Conservation (phyloP, 306 rosid genomes). For the Gynostemma pentaphyllum region DNA sequence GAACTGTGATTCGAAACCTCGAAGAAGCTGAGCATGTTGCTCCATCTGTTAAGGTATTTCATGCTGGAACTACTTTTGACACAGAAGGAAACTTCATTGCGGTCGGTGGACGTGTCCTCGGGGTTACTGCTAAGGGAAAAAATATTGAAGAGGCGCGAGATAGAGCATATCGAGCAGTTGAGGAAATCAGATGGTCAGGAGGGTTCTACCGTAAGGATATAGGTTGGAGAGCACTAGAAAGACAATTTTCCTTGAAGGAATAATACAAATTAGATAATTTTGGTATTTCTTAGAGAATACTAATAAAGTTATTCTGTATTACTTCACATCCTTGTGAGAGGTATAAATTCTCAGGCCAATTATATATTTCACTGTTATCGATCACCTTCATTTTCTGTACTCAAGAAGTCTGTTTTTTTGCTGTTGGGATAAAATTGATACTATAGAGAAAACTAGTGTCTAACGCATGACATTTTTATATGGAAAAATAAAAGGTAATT, state of each 20-base stretch:
- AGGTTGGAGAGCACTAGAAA: conserved; percentile 91
- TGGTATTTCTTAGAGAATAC: background rate
- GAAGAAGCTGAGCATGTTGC: conserved; percentile 69
- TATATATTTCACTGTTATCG: background rate
- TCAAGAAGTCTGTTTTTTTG: too few species aligned
- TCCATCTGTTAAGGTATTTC: conserved; percentile 70
- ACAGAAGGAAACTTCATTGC: conserved; percentile 57
- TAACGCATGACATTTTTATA: too few species aligned
- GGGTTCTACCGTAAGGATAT: conserved; percentile 87
- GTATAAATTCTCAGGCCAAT: background rate
- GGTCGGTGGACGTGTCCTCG: conserved; percentile 90
- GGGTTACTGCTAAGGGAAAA: conserved; percentile 76
- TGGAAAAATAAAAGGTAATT: too few species aligned
- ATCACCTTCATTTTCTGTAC: too few species aligned
- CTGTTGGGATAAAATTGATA: too few species aligned
- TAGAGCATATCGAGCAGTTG: conserved; percentile 57
- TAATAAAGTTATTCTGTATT: background rate
- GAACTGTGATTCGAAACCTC: conserved; percentile 62
- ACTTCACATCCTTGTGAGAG: background rate
- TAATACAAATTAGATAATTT: conserved; percentile 12
- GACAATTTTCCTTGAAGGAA: conserved; percentile 25
- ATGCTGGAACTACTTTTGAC: conserved; percentile 82
- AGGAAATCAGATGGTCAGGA: conserved; percentile 63
- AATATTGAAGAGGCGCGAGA: conserved; percentile 77
- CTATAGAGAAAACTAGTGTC: too few species aligned